These are phyloP conservation scores for Podaxis pistillaris DNA, from an alignment of 768 basidiomycete species.

Conservation along the genomic window DNA sequence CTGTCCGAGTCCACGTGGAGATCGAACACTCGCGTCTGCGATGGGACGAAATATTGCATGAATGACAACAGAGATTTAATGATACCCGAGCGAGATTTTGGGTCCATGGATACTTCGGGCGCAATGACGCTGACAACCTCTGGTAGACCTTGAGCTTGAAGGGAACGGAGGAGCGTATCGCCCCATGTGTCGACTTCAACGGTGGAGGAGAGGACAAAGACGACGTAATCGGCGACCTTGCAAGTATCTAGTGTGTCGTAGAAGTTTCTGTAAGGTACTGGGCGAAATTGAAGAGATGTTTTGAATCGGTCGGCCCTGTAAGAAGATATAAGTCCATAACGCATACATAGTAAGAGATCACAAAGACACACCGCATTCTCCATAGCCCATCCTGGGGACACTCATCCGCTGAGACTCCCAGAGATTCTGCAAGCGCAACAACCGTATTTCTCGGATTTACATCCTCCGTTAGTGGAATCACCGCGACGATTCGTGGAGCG, in stretches of 20 bases:
- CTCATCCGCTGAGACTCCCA: conserved; percentile 54
- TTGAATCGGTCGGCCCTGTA: conserved; percentile 84
- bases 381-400: conserved; percentile 56
- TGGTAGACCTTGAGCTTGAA: conserved; percentile 91
- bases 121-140: conserved; percentile 76
- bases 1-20: conserved; percentile 61
- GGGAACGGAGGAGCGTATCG: conserved; percentile 80
- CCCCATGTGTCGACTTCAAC: conserved; percentile 85
- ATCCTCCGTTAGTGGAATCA: conserved; percentile 80
- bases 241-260: conserved; percentile 83
- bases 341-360: not conserved
- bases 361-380: conserved; percentile 59
- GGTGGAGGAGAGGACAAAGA: conserved; percentile 78
- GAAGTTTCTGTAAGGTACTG: conserved; percentile 66
- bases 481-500: conserved; percentile 81
- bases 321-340: conserved; percentile 5
- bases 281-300: conserved; percentile 86
- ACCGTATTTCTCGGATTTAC: conserved; percentile 53
- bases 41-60: conserved; percentile 91
- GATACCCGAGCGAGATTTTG: conserved; percentile 64
- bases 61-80: conserved; percentile 92
- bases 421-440: conserved; percentile 53
- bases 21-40: conserved; percentile 75
- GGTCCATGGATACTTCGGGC: conserved; percentile 49
- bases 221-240: conserved; percentile 87